A percentile compares a stretch with the other conserved stretches of the same genome.
Evolutionary conservation across 164 flowering plant species (phyloP).

Genomic region (Hamamelis virginiana): DNA sequence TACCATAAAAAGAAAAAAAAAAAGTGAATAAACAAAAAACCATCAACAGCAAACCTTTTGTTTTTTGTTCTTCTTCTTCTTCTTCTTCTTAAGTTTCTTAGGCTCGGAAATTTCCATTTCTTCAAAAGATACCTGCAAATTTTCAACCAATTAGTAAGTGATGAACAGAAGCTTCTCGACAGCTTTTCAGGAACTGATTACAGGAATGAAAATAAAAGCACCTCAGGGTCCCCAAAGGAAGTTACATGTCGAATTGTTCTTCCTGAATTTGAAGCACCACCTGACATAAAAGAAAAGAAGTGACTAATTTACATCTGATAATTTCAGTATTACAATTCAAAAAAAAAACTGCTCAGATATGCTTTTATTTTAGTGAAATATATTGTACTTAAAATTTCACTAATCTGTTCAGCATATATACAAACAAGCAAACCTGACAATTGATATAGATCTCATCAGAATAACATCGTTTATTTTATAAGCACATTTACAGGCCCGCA

Average conservation of each 20-base stretch:
- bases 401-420: no score
- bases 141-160: neutral
- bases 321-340: no score
- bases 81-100: conserved; percentile 31
- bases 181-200: neutral
- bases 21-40: neutral
- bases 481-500: no score
- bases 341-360: no score
- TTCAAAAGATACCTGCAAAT: conserved; percentile 31
- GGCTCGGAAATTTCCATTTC: conserved; percentile 19
- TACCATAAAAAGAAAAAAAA: neutral
- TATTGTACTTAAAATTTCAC: no score
- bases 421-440: no score
- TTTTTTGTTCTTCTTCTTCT: conserved; percentile 37
- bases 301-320: neutral
- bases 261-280: conserved; percentile 50
- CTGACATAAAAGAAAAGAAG: conserved; percentile 22
- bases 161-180: neutral
- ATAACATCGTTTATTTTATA: no score
- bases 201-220: conserved; percentile 15
- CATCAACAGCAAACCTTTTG: conserved; percentile 30
- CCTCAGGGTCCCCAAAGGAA: conserved; percentile 57
- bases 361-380: no score
- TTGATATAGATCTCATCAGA: no score
- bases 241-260: conserved; percentile 51